These are phyloP conservation scores for Nematocida major DNA, from an alignment of 371 early-diverging fungal genomes.

Conservation along the genomic window DNA sequence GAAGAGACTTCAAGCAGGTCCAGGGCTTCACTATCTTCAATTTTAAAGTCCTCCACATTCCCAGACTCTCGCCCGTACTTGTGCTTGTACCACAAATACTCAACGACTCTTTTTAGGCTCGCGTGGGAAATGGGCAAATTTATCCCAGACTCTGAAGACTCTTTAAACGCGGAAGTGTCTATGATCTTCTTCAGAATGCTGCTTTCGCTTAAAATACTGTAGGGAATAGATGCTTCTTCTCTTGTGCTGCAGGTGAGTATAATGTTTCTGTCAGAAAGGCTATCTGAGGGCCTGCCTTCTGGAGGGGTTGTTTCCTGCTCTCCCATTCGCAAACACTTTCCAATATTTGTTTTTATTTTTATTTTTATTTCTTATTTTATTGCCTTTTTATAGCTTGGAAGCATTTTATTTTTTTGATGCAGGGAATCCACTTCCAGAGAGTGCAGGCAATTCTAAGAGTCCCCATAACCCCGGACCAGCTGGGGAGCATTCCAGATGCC, in stretches of 20 bases:
- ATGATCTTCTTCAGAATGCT: conserved; percentile 5
- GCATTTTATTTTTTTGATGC: conserved; percentile 16
- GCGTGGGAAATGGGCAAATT: conserved; percentile 53
- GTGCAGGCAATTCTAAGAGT: conserved; percentile 14
- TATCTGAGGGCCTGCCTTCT: too few species aligned
- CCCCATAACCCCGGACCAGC: not conserved
- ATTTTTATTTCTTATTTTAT: too few species aligned
- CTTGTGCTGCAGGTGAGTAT: not conserved
- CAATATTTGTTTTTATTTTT: too few species aligned
- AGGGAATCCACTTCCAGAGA: conserved; percentile 23
- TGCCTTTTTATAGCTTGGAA: not conserved
- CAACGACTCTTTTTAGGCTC: conserved; percentile 55
- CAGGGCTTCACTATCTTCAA: conserved; percentile 58
- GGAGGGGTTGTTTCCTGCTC: too few species aligned
- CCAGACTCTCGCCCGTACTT: conserved; percentile 1
- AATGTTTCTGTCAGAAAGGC: conserved; percentile 14
- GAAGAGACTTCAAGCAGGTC: conserved; percentile 63
- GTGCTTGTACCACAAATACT: conserved; percentile 58
- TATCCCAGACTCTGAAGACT: conserved; percentile 20
- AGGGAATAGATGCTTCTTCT: not conserved
- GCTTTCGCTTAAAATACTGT: conserved; percentile 15
- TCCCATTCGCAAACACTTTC: too few species aligned
- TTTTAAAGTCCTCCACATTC: conserved; percentile 57
- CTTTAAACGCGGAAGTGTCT: conserved; percentile 28
- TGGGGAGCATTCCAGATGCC: conserved; percentile 1